A percentile compares a stretch with the other conserved stretches of the same genome.
Evolutionary conservation across 2,329 filamentous ascomycete species (phyloP).

Genomic region (Talaromyces albobiverticillius): DNA sequence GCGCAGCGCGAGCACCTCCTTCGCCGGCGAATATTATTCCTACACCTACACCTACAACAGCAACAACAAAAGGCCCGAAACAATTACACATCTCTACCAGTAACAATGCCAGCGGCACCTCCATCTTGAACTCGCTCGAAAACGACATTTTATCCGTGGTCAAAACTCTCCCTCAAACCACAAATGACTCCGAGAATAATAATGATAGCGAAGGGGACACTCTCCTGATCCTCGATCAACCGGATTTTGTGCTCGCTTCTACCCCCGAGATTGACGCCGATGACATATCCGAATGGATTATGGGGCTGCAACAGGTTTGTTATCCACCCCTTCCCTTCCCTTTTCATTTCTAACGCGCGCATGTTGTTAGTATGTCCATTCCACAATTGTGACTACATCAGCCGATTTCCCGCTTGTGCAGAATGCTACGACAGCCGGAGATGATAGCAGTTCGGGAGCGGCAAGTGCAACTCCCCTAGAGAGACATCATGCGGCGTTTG

Average conservation of each 20-base stretch:
- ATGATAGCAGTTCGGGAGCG: constrained; percentile 25
- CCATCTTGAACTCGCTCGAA: constrained; percentile 33
- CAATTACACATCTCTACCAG: constrained; percentile 24
- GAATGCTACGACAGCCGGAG: no score
- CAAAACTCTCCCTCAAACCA: constrained; percentile 24
- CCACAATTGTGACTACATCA: constrained; percentile 65
- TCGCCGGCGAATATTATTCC: not conserved
- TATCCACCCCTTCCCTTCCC: no score
- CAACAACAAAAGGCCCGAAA: constrained; percentile 17
- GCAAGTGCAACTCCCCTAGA: constrained; percentile 62
- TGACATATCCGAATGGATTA: constrained; percentile 55
- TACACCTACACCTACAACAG: constrained; percentile 15
- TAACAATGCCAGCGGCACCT: constrained; percentile 21
- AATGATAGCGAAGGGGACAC: constrained; percentile 27
- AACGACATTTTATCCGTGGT: constrained; percentile 33
- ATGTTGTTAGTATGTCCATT: constrained; percentile 56
- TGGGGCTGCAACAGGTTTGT: constrained; percentile 57
- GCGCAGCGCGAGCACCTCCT: not conserved
- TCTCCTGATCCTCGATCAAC: constrained; percentile 64
- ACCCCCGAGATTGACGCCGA: constrained; percentile 44
- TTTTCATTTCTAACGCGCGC: not conserved
- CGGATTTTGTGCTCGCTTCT: constrained; percentile 63
- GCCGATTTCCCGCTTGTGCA: constrained; percentile 71
- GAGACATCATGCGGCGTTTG: constrained; percentile 66
- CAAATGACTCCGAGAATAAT: not conserved